Conservation (phyloP, 2,329 filamentous ascomycete genomes). For the Paecilomyces variotii region DNA sequence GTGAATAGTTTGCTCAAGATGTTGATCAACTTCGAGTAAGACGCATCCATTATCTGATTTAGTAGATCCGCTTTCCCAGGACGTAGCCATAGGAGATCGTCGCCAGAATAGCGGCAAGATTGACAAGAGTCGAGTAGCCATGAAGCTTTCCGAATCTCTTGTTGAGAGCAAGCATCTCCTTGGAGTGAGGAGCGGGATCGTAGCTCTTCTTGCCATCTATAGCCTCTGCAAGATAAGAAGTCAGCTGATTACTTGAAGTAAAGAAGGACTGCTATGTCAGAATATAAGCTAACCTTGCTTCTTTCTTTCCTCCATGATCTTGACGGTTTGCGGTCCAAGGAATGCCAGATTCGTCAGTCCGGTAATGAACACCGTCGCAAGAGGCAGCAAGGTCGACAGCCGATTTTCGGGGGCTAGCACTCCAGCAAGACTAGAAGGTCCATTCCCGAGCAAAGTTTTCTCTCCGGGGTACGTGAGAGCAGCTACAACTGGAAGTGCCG, state of each 20-base stretch:
- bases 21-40: neutral
- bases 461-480: slow-evolving; percentile 73
- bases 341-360: slow-evolving; percentile 63
- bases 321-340: slow-evolving; percentile 66
- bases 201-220: slow-evolving; percentile 83
- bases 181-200: slow-evolving; percentile 68
- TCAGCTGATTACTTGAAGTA: neutral
- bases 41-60: neutral
- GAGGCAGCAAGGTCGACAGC: slow-evolving; percentile 58
- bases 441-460: slow-evolving; percentile 22
- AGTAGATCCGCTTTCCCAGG: slow-evolving; percentile 53
- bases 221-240: slow-evolving; percentile 49
- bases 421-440: slow-evolving; percentile 43
- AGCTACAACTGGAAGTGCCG: slow-evolving; percentile 62
- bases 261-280: neutral
- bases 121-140: slow-evolving; percentile 71
- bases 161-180: slow-evolving; percentile 76
- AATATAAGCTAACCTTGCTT: slow-evolving; percentile 57
- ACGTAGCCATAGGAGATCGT: slow-evolving; percentile 71
- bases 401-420: slow-evolving; percentile 54
- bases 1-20: neutral
- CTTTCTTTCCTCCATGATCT: slow-evolving; percentile 66
- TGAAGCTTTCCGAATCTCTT: slow-evolving; percentile 72
- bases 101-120: slow-evolving; percentile 61
- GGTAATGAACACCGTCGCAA: slow-evolving; percentile 62